These are phyloP conservation scores for Tolypocladium tundrense DNA, from an alignment of 2,329 filamentous ascomycete species.

Conservation along the genomic window DNA sequence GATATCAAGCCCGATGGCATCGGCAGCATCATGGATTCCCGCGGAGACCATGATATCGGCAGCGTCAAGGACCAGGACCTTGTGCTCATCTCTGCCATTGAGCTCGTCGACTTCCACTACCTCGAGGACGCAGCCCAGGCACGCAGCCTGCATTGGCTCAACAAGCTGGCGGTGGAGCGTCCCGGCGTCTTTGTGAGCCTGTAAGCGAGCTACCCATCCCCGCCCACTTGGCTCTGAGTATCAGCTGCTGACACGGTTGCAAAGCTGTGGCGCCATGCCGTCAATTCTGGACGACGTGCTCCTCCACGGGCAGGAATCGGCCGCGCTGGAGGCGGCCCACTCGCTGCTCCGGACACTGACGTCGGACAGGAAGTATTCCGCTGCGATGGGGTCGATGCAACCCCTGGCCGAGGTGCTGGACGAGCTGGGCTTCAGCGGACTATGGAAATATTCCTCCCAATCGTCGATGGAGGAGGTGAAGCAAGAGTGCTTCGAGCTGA, in stretches of 20 bases:
- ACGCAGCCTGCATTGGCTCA: constrained; percentile 49
- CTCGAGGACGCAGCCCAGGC: constrained; percentile 53
- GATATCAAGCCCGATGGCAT: constrained; percentile 36
- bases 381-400: constrained; percentile 34
- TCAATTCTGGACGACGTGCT: constrained; percentile 51
- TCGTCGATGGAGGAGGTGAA: constrained; percentile 38
- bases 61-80: constrained; percentile 50
- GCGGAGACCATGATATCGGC: constrained; percentile 21
- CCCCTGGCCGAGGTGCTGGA: constrained; percentile 43
- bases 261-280: constrained; percentile 45
- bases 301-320: constrained; percentile 51
- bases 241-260: constrained; percentile 3
- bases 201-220: constrained; percentile 29
- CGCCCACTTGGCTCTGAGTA: not conserved
- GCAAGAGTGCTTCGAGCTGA: constrained; percentile 41
- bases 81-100: constrained; percentile 51
- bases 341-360: constrained; percentile 48
- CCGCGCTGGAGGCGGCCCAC: constrained; percentile 51
- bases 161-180: constrained; percentile 41
- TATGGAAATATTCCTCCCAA: constrained; percentile 49
- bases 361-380: constrained; percentile 39
- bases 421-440: constrained; percentile 51
- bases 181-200: constrained; percentile 48
- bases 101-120: constrained; percentile 55
- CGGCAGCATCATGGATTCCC: constrained; percentile 11